Conservation (phyloP, 1,284 basidiomycete genomes). For the Ustilago cynodontis region DNA sequence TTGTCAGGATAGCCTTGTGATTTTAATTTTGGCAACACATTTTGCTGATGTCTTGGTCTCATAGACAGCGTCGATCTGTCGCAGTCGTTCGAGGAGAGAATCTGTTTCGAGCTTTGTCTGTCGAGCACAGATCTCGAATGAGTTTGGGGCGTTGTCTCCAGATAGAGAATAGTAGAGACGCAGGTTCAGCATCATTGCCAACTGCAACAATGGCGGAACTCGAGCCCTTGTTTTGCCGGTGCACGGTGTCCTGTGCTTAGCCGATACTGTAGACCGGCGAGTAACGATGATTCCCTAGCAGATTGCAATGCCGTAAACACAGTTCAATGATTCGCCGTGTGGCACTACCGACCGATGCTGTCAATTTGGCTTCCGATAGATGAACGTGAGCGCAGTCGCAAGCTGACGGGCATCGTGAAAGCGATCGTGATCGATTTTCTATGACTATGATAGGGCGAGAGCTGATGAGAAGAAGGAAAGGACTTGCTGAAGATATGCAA, state of each 20-base stretch:
- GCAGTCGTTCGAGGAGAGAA: neutral
- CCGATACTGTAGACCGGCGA: neutral
- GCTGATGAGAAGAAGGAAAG: too few relatives aligned
- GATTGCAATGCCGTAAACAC: too few relatives aligned
- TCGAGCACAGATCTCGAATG: neutral
- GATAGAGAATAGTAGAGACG: neutral
- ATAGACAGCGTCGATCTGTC: neutral
- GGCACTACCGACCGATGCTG: neutral
- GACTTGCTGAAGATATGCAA: neutral
- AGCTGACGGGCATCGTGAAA: neutral
- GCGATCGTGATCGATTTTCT: neutral
- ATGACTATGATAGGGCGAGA: neutral
- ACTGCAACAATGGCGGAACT: neutral
- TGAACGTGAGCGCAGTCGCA: neutral
- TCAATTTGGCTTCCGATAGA: neutral
- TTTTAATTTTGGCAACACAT: too few relatives aligned
- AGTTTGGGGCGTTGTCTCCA: neutral
- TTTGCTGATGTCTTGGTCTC: neutral
- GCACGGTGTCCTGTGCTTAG: neutral
- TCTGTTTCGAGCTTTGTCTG: neutral
- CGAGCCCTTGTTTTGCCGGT: conserved; percentile 1
- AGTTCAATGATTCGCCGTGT: conserved; percentile 1
- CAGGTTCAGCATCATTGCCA: neutral
- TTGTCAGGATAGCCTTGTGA: too few relatives aligned
- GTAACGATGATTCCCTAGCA: neutral